Conservation (phyloP, 257 asterid genomes). For the Voacanga thouarsii region DNA sequence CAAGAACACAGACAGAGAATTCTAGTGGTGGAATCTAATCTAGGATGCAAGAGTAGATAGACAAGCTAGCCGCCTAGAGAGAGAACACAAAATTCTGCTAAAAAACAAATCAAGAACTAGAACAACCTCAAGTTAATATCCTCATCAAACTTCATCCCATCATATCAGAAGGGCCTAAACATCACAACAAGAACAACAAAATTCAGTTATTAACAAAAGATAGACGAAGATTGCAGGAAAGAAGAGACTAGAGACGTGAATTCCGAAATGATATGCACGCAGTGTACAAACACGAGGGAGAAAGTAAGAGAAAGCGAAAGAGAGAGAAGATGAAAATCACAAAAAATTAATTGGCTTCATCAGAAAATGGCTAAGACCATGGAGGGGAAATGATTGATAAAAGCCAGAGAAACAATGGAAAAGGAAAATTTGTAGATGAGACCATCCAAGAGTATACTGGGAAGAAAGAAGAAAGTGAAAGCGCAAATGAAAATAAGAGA, state of each 20-base stretch:
- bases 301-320: slow-evolving; percentile 14
- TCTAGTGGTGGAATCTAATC: background rate
- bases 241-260: background rate
- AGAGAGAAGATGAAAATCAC: too few relatives aligned
- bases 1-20: background rate
- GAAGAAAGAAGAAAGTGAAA: too few relatives aligned
- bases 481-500: too few relatives aligned
- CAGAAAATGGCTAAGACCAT: too few relatives aligned
- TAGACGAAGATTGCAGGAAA: background rate
- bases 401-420: too few relatives aligned
- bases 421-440: too few relatives aligned
- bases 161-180: background rate
- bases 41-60: slow-evolving; percentile 11
- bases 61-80: background rate
- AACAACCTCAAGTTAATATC: background rate
- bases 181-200: background rate
- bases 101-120: background rate
- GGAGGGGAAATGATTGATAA: too few relatives aligned
- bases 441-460: too few relatives aligned
- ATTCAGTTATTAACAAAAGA: background rate
- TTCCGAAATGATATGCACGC: slow-evolving; percentile 3
- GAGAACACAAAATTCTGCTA: slow-evolving; percentile 5
- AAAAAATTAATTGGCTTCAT: too few relatives aligned
- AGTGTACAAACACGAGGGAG: slow-evolving; percentile 16
- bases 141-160: background rate